Conservation (phyloP, 441 rosid genomes). For the Gossypium davidsonii region DNA sequence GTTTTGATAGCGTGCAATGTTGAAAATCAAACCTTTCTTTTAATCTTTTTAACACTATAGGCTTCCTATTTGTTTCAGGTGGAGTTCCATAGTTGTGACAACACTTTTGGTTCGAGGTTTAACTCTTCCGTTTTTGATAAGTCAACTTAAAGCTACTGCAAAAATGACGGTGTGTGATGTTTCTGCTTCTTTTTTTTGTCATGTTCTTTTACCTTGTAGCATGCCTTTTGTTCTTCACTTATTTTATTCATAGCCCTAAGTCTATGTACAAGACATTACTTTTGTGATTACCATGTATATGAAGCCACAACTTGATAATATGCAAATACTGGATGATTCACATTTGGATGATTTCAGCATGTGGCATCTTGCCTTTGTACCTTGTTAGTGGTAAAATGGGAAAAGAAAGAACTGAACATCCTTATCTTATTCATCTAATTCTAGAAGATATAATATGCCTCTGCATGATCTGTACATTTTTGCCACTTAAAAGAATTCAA, state of each 20-base stretch:
- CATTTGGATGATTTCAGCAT: neutral
- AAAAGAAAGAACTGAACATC: neutral
- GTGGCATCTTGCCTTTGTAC: neutral
- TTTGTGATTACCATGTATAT: neutral
- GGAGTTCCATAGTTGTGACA: conserved; percentile 69
- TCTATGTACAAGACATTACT: neutral
- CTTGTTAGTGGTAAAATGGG: neutral
- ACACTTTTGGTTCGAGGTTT: conserved; percentile 60
- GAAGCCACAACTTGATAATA: neutral
- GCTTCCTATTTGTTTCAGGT: conserved; percentile 43
- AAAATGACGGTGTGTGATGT: conserved; percentile 54
- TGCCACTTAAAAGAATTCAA: neutral
- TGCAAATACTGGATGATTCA: neutral
- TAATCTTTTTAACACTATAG: neutral
- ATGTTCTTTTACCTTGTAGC: neutral
- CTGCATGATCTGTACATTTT: neutral
- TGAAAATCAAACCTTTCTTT: neutral
- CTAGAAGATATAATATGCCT: neutral
- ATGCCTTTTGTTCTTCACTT: neutral
- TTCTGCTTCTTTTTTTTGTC: neutral
- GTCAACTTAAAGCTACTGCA: conserved; percentile 70
- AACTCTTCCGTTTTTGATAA: conserved; percentile 67
- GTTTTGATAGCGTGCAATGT: neutral
- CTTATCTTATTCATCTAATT: neutral
- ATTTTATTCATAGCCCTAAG: neutral